Evolutionary conservation across 164 flowering plant genomes (phyloP).

Genomic region (Cinnamomum micranthum): DNA sequence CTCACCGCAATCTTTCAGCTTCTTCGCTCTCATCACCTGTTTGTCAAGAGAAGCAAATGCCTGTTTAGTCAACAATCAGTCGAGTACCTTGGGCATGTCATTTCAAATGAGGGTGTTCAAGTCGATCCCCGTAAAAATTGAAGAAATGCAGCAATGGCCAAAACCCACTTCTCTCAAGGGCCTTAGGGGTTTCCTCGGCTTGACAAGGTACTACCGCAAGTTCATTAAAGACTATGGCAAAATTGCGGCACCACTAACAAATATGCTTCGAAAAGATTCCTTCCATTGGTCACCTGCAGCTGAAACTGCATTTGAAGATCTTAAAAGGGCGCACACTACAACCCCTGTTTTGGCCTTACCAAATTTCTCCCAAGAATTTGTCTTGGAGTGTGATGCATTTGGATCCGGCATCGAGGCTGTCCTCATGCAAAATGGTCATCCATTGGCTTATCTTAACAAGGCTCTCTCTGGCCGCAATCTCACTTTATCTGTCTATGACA

Average conservation of each 20-base stretch:
- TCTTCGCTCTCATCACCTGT: background rate
- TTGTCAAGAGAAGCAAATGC: background rate
- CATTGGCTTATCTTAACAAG: background rate
- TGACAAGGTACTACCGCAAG: background rate
- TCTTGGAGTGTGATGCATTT: constrained; percentile 2
- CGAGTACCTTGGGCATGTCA: background rate
- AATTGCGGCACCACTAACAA: background rate
- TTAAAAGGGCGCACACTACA: background rate
- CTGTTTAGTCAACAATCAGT: background rate
- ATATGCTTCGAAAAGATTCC: background rate
- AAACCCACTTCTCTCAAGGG: background rate
- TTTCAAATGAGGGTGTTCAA: background rate
- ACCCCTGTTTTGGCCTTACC: background rate
- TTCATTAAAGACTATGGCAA: background rate
- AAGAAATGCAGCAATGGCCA: background rate
- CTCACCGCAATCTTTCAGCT: background rate
- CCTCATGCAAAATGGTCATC: background rate
- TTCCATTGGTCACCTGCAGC: background rate
- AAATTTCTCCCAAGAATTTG: background rate
- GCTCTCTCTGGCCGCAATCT: background rate
- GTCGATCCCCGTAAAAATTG: background rate
- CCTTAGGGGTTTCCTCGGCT: background rate
- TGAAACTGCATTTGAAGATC: background rate
- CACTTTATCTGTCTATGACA: background rate
- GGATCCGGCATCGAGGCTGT: background rate